A percentile compares a stretch with the other conserved stretches of the same genome.
Conservation (phyloP, 2,329 filamentous ascomycete species). For the Fonsecaea multimorphosa region DNA sequence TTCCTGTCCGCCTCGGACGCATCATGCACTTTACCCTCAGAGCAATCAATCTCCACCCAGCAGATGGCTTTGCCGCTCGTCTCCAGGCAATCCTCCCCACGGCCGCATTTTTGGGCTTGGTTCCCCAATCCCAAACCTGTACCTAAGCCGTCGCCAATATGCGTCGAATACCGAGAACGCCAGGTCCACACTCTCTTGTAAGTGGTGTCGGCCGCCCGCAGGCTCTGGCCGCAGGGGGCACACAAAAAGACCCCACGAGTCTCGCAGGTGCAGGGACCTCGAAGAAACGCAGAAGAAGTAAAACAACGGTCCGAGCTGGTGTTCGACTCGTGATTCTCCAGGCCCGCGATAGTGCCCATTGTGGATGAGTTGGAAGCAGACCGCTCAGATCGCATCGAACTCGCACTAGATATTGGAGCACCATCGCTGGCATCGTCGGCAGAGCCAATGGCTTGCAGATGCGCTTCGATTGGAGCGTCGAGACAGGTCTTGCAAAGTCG, state of each 20-base stretch:
- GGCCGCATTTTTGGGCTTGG: slow-evolving; percentile 85
- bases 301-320: slow-evolving; percentile 41
- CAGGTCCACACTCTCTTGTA: slow-evolving; percentile 81
- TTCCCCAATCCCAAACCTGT: slow-evolving; percentile 88
- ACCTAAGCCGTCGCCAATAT: slow-evolving; percentile 78
- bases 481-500: slow-evolving; percentile 79
- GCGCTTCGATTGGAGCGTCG: slow-evolving; percentile 70
- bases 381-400: slow-evolving; percentile 35
- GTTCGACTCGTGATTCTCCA: slow-evolving; percentile 15
- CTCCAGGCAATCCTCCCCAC: slow-evolving; percentile 76
- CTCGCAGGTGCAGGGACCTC: slow-evolving; percentile 64
- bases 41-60: slow-evolving; percentile 74
- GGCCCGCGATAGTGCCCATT: slow-evolving; percentile 8
- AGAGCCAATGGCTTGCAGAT: slow-evolving; percentile 39
- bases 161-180: slow-evolving; percentile 80
- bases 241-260: slow-evolving; percentile 77
- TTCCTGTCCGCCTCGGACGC: slow-evolving; percentile 49
- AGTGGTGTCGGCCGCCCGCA: slow-evolving; percentile 63
- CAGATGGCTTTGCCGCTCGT: slow-evolving; percentile 74
- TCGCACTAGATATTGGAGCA: slow-evolving; percentile 33
- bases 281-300: slow-evolving; percentile 58
- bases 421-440: slow-evolving; percentile 18
- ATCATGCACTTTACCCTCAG: slow-evolving; percentile 66
- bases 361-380: slow-evolving; percentile 33
- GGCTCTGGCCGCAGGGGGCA: slow-evolving; percentile 76